Percentiles rank a stretch among this genome's conserved stretches.
These are phyloP conservation scores for Akanthomyces uredinophilus DNA, from an alignment of 2,329 filamentous ascomycete species.

Conservation along the genomic window DNA sequence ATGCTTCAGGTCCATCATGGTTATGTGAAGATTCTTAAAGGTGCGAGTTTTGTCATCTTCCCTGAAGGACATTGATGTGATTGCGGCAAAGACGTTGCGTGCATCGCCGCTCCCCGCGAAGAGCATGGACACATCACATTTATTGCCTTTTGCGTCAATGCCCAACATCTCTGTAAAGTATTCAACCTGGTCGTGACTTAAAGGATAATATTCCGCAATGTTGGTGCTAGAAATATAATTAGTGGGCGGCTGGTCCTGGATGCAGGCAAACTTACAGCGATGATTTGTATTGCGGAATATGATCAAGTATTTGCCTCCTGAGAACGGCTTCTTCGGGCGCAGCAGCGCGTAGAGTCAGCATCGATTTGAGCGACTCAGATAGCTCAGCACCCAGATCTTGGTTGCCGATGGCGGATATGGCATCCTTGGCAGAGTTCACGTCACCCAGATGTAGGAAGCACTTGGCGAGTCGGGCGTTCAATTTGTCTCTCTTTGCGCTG, in stretches of 20 bases:
- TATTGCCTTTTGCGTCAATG: not conserved
- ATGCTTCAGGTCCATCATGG: constrained; percentile 21
- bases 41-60: not conserved
- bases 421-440: constrained; percentile 14
- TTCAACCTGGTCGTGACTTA: not conserved
- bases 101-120: constrained; percentile 24
- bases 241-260: not conserved
- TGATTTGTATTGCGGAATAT: not conserved
- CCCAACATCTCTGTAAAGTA: not conserved
- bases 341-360: not conserved
- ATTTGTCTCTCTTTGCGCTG: constrained; percentile 13
- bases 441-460: constrained; percentile 17
- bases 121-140: constrained; percentile 18
- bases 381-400: not conserved
- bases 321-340: not conserved
- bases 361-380: not conserved
- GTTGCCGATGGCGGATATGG: constrained; percentile 9
- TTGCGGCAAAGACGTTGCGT: constrained; percentile 19
- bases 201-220: not conserved
- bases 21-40: constrained; percentile 19
- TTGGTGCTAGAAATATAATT: not conserved
- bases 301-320: not conserved
- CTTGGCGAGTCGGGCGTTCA: constrained; percentile 19
- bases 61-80: constrained; percentile 6
- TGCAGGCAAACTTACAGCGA: not conserved